Conservation (phyloP, 2,329 filamentous ascomycete genomes). For the Neopestalotiopsis clavispora region DNA sequence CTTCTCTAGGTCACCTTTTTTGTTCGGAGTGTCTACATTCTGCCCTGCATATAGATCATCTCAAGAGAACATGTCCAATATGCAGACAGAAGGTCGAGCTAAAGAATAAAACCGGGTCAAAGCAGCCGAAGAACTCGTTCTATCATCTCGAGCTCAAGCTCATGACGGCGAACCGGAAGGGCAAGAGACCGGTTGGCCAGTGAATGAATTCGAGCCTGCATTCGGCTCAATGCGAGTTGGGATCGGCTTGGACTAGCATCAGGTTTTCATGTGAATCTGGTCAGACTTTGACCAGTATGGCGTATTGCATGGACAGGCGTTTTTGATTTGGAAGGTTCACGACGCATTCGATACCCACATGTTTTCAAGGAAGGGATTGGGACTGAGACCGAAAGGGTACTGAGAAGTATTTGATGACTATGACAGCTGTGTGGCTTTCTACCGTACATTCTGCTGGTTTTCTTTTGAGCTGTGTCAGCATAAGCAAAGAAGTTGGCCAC, state of each 20-base stretch:
- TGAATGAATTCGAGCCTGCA: neutral
- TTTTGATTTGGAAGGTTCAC: neutral
- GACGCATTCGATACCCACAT: neutral
- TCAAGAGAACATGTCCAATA: slow-evolving; percentile 66
- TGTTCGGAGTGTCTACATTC: slow-evolving; percentile 67
- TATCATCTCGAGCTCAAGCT: slow-evolving; percentile 68
- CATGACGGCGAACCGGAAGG: slow-evolving; percentile 60
- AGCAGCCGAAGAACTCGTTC: slow-evolving; percentile 44
- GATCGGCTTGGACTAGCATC: neutral
- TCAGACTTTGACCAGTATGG: neutral
- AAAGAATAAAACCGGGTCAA: slow-evolving; percentile 37
- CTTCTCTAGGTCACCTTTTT: slow-evolving; percentile 62
- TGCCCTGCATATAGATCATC: slow-evolving; percentile 60
- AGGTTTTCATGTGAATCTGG: neutral
- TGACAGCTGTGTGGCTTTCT: neutral
- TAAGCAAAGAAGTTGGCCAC: neutral
- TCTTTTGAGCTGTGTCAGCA: neutral
- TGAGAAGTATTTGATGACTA: neutral
- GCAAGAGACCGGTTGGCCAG: slow-evolving; percentile 43
- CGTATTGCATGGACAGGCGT: neutral
- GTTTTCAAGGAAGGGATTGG: neutral
- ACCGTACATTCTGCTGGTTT: neutral
- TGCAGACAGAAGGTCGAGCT: slow-evolving; percentile 64
- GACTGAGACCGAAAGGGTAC: neutral
- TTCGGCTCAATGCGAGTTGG: neutral